These are phyloP conservation scores for Aspergillus niger DNA, from an alignment of 2,329 filamentous ascomycete species.

Conservation along the genomic window DNA sequence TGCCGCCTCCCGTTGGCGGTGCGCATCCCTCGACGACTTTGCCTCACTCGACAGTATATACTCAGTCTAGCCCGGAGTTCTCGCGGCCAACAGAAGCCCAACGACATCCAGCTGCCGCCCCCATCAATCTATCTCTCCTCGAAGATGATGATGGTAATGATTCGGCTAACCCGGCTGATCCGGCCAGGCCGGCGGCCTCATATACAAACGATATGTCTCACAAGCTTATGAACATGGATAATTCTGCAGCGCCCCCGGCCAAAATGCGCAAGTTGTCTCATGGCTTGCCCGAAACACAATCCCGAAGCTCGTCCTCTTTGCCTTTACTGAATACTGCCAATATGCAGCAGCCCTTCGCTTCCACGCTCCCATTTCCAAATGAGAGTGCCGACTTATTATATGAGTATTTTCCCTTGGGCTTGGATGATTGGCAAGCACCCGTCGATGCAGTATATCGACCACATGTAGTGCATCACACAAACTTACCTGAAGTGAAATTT, in stretches of 20 bases:
- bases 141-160: slow-evolving; percentile 59
- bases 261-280: slow-evolving; percentile 44
- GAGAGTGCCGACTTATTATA: slow-evolving; percentile 84
- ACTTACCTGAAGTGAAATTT: slow-evolving; percentile 68
- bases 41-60: slow-evolving; percentile 44
- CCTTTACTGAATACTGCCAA: slow-evolving; percentile 36
- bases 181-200: slow-evolving; percentile 21
- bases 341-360: slow-evolving; percentile 57
- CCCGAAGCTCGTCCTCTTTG: slow-evolving; percentile 35
- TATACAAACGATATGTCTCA: slow-evolving; percentile 31
- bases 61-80: slow-evolving; percentile 57
- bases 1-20: slow-evolving; percentile 29
- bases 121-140: slow-evolving; percentile 58
- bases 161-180: slow-evolving; percentile 31
- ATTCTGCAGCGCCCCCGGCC: slow-evolving; percentile 34
- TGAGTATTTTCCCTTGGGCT: slow-evolving; percentile 88
- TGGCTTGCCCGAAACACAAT: slow-evolving; percentile 29
- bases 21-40: slow-evolving; percentile 22
- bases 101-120: slow-evolving; percentile 44
- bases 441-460: slow-evolving; percentile 89
- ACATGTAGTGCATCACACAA: slow-evolving; percentile 89
- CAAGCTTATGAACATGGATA: slow-evolving; percentile 31
- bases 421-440: slow-evolving; percentile 90
- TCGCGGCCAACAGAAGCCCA: slow-evolving; percentile 44
- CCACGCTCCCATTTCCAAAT: slow-evolving; percentile 46